Base-by-base conservation (phyloP, 164 flowering plant genomes). In the Piper betle region DNA sequence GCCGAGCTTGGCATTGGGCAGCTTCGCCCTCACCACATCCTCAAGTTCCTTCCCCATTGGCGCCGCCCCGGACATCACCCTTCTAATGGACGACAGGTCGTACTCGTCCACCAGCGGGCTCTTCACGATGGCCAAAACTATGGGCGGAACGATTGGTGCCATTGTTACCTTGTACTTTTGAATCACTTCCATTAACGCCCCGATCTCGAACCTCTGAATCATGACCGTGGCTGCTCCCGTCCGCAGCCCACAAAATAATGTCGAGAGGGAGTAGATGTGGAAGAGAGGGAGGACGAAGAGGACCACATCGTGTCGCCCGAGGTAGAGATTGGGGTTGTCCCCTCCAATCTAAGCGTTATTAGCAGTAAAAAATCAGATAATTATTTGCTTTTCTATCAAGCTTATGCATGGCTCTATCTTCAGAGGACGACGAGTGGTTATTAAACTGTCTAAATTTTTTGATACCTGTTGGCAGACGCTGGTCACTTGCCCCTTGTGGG, bases 31-130 rank as follows among this genome's bases (percentile, higher is more conserved):
- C 5, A 86, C 77, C 9, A 87, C 64, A 25, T 86, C 96, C 58
- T 89, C 96, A 10, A 93, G 85, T 66, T 93, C 96, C 78, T 87
- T 89, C 59, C 96, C 96, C 84, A 89, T 71, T 1, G 98, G 96
- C 0, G 97, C 96, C 0, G 88, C 98, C 0, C 97, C 97, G 9
- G 87, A 86, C 80, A 84, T 71, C 7, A 89, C 74, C 18, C 64
- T 77, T 68, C 96, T 60, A 0, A 93, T 74, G 4, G 97, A 81
- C 11, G 91, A 82, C 38, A 93, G 66, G 67, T 93, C 96, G 61
- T 89, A 87, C 0, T 72, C 62, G 19, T 79, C 87, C 8, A 83
- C 74, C 8, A 62, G 78, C 0, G 84, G 80, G 63, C 74, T 79
- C 72, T 93, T 93, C 1, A 81, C 85, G 13, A 93, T 72, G 2